phyloP scores from a whole-genome alignment of 1,284 basidiomycete species.

The Heterobasidion annosum region DNA sequence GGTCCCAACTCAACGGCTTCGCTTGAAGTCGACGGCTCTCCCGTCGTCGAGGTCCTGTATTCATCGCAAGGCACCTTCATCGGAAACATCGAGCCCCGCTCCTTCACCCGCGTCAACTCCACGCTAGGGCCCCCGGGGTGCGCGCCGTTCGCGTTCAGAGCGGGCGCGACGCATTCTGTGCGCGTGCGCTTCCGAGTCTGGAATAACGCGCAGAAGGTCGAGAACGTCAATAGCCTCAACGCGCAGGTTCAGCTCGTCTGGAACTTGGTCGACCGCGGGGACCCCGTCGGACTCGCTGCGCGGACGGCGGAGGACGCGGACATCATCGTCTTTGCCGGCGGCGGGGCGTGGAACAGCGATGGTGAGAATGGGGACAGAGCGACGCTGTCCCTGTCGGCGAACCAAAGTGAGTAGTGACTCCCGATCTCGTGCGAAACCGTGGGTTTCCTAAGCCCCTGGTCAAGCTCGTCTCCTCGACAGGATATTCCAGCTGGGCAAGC shows the following conservation, averaged over 20 bases:
- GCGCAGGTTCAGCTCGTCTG: conserved; percentile 19
- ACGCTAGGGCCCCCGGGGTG: conserved; percentile 16
- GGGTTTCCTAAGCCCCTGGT: too few relatives aligned
- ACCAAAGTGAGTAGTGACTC: conserved; percentile 16
- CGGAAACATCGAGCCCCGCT: conserved; percentile 16
- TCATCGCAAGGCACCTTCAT: conserved; percentile 14
- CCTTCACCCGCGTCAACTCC: conserved; percentile 10
- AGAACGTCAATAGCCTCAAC: conserved; percentile 20
- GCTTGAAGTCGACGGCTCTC: conserved; percentile 14
- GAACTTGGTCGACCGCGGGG: conserved; percentile 18
- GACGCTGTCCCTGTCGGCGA: conserved; percentile 18
- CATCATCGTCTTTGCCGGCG: conserved; percentile 19
- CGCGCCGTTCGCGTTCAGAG: conserved; percentile 14
- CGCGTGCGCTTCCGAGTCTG: conserved; percentile 19
- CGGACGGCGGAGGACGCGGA: conserved; percentile 17
- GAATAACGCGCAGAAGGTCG: conserved; percentile 14
- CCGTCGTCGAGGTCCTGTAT: conserved; percentile 12
- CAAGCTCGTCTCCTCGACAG: conserved; percentile 18
- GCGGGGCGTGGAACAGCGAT: conserved; percentile 22
- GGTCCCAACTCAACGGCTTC: conserved; percentile 13
- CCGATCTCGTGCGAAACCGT: too few relatives aligned
- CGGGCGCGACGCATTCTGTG: conserved; percentile 13
- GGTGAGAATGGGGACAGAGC: conserved; percentile 20
- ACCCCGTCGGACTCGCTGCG: conserved; percentile 17
- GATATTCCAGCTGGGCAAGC: conserved; percentile 18